phyloP scores from a whole-genome alignment of 306 rosid species.

The Prunus armeniaca region DNA sequence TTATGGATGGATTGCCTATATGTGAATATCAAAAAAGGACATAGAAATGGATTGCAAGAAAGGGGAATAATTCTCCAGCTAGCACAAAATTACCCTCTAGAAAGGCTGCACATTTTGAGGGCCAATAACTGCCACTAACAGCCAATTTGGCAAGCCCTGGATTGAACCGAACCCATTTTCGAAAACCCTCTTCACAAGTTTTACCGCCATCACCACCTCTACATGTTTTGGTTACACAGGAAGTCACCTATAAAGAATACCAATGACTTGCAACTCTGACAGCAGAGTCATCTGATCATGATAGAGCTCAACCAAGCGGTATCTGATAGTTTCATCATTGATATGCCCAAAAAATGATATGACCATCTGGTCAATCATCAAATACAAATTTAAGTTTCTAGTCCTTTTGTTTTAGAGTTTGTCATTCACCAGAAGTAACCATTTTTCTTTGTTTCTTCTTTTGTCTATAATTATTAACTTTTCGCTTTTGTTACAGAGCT shows the following conservation, averaged over 20 bases:
- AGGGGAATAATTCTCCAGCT: neutral
- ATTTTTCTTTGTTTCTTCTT: too few species aligned
- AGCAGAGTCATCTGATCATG: neutral
- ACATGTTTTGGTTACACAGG: neutral
- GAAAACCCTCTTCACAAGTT: neutral
- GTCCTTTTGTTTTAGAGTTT: too few species aligned
- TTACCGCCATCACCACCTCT: neutral
- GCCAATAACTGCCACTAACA: neutral
- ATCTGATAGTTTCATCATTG: neutral
- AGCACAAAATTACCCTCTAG: neutral
- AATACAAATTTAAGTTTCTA: too few species aligned
- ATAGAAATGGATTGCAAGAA: neutral
- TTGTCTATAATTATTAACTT: too few species aligned
- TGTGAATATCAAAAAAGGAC: too few species aligned
- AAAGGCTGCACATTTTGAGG: neutral
- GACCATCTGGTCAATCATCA: neutral
- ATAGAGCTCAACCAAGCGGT: neutral
- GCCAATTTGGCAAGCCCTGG: neutral
- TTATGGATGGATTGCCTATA: neutral
- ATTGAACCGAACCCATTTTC: neutral
- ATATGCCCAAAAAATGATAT: neutral
- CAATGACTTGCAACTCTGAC: neutral
- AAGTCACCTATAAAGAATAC: neutral
- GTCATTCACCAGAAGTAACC: too few species aligned
- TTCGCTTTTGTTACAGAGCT: too few species aligned